A percentile compares a stretch with the other conserved stretches of the same genome.
Conservation (phyloP, 129 eudicot species). For the Chrysanthemum lavandulifolium region DNA sequence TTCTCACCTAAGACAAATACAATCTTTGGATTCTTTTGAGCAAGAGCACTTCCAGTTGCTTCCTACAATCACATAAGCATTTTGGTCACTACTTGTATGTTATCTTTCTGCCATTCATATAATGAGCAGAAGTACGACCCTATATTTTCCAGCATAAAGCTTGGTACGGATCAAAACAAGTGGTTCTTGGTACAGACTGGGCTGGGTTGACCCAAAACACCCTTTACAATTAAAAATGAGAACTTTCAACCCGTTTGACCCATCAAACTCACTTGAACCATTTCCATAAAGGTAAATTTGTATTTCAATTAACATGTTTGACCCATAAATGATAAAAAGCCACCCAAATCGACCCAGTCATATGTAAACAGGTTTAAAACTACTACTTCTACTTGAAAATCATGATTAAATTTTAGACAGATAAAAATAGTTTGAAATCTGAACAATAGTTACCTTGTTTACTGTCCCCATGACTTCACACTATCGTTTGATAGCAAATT, state of each 20-base stretch:
- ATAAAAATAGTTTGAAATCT: neutral
- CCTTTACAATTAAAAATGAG: neutral
- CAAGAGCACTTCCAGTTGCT: conserved; percentile 48
- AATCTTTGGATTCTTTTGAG: conserved; percentile 60
- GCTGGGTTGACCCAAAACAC: neutral
- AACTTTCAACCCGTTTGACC: neutral
- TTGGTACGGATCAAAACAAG: neutral
- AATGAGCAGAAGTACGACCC: conserved; percentile 13
- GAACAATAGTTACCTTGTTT: conserved; percentile 36
- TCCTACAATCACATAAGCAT: conserved; percentile 47
- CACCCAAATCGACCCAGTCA: neutral
- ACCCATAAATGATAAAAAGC: neutral
- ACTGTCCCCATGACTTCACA: conserved; percentile 54
- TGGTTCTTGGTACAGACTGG: neutral
- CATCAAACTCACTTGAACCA: too few relatives aligned
- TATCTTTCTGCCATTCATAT: neutral
- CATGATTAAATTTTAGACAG: neutral
- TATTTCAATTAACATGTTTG: neutral
- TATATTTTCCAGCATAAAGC: neutral
- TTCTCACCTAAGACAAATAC: conserved; percentile 65
- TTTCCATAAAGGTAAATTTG: neutral
- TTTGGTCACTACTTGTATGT: conserved; percentile 9
- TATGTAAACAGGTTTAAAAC: neutral
- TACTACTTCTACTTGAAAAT: neutral
- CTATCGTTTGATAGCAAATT: conserved; percentile 13